Evolutionary conservation across 129 eudicot genomes (phyloP), one percentile per base, ranked within the genome.

Genomic region (Erigeron canadensis): DNA sequence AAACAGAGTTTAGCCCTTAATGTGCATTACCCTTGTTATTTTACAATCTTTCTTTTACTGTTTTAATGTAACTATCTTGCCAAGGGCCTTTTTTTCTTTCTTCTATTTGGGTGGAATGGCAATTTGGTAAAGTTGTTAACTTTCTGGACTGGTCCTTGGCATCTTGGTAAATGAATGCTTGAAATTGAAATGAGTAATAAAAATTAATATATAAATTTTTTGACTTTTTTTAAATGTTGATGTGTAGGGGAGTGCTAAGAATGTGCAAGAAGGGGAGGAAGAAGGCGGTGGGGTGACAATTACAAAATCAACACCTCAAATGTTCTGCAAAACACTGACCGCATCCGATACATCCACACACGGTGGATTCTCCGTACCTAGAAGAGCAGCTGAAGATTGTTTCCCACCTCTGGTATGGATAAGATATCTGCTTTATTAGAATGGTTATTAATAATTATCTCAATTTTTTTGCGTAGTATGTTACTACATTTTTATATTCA

Each of bases 311-410:
- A 84, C 96, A 68, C 85, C 96, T 61, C 97, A 91, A 73, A 91
- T 91, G 97, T 91, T 91, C 72, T 91, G 96, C 85, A 91, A 91
- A 63, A 91, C 97, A 63, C 87, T 89, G 19, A 92, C 98, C 21
- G 98, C 98, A 75, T 92, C 98, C 28, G 98, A 92, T 75, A 92
- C 98, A 63, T 89, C 96, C 73, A 92, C 96, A 22, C 98, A 92
- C 53, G 98, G 98, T 47, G 98, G 98, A 81, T 92, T 92, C 75
- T 92, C 98, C 15, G 98, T 92, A 65, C 98, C 98, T 55, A 83
- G 98, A 18, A 72, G 98, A 72, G 88, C 96, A 73, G 92, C 95
- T 13, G 94, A 86, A 84, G 98, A 86, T 53, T 91, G 96, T 79
- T 88, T 89, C 75, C 94, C 96, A 18, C 91, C 94, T 81, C 80